Percentiles rank a stretch among this genome's conserved stretches.
Evolutionary conservation across 1,284 basidiomycete species (phyloP).

Genomic region (Tremellales sp.): DNA sequence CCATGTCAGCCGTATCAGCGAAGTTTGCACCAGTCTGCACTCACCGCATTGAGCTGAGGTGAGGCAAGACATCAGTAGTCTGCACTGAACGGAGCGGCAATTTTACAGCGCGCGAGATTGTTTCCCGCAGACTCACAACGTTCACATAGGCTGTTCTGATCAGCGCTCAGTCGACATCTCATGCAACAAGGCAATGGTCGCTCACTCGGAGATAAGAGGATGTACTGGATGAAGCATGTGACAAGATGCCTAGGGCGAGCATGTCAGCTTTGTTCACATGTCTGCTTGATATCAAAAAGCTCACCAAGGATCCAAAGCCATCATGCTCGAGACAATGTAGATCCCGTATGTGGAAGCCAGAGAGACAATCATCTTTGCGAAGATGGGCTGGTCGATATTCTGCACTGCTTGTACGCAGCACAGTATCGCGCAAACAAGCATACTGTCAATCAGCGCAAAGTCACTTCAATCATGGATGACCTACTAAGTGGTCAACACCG

Average conservation of each 20-base stretch:
- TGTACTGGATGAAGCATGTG: slow-evolving; percentile 84
- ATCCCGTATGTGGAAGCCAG: slow-evolving; percentile 82
- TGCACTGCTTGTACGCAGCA: slow-evolving; percentile 67
- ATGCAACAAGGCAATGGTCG: slow-evolving; percentile 1
- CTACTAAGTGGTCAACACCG: slow-evolving; percentile 70
- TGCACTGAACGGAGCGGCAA: too few species aligned
- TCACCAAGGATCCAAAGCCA: slow-evolving; percentile 81
- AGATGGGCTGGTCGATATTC: slow-evolving; percentile 60
- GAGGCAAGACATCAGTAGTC: slow-evolving; percentile 1
- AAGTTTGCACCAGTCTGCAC: slow-evolving; percentile 14
- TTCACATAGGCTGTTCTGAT: slow-evolving; percentile 40
- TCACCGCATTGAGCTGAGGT: slow-evolving; percentile 35
- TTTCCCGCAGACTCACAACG: slow-evolving; percentile 26
- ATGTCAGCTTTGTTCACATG: background rate
- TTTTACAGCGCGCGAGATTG: too few species aligned
- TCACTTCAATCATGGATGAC: slow-evolving; percentile 6
- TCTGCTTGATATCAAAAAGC: slow-evolving; percentile 12
- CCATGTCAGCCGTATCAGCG: slow-evolving; percentile 11
- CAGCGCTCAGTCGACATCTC: too few species aligned
- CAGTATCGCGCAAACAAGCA: slow-evolving; percentile 62
- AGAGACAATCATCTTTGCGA: slow-evolving; percentile 73
- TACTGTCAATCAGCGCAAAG: slow-evolving; percentile 18
- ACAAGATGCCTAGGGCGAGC: slow-evolving; percentile 61
- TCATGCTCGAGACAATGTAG: slow-evolving; percentile 70
- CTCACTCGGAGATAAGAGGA: slow-evolving; percentile 60